Base-by-base conservation (phyloP, 2,329 filamentous ascomycete genomes). In the Zopfia rhizophila region DNA sequence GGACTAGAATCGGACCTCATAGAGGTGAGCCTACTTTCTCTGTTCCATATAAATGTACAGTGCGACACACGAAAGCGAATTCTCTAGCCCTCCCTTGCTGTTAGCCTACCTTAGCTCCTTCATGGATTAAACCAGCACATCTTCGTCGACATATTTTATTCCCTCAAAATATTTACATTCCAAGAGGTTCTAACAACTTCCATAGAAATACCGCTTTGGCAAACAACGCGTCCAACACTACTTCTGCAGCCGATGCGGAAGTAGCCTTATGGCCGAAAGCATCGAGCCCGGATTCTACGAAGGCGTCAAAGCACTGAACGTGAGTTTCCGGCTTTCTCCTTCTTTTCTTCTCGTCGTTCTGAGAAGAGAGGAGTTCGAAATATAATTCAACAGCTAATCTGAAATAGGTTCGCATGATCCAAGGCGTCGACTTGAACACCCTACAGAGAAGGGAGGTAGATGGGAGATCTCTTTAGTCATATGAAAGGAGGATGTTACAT, bases 181-280 rank as follows among this genome's bases (percentile, higher is more conserved):
- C 16, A n/a, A n/a, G n/a, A n/a, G n/a, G n/a, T n/a, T n/a, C 4
- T 25, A n/a, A 10, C 14, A 17, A 48, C 19, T 7, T 24, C 3
- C 23, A 24, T 16, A 61, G 51, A 58, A 59, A 43, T 68, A 67
- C 40, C 45, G 41, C 2, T 69, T 66, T 45, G 58, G 52, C 33
- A 61, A 58, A 36, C 51, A 64, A 23, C 51, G 55, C 17, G 48
- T 68, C 6, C 54, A 57, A 37, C 65, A 68, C 35, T 66, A 60
- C 37, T 69, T 69, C 43, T 70, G 66, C 49, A 56, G 55, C 12
- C 52, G 49, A 3, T 70, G 65, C 38, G 66, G 60, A 1, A 61
- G 55, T 27, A 64, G 54, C 23, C 25, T 68, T 10, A 61, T 63
- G 54, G 58, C 58, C 4, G 51, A 64, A 35, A 60, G 61, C 27